Base-by-base conservation (phyloP, 2,329 filamentous ascomycete genomes). In the Fusarium caatingaense region DNA sequence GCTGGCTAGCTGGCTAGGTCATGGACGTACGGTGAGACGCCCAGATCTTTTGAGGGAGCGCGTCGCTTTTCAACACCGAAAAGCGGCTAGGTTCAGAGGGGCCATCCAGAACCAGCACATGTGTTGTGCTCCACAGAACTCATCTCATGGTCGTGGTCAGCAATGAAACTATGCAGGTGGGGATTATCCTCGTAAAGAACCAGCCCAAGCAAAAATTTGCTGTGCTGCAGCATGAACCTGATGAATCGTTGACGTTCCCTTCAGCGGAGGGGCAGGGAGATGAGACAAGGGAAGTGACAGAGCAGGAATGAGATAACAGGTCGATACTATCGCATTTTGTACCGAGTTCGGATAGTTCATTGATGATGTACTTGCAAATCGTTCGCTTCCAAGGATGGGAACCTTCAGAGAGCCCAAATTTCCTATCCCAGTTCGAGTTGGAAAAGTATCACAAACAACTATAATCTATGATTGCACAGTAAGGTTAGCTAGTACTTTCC, bases 91-190 rank as follows among this genome's bases (percentile, higher is more conserved):
- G 18, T 27, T n/a, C 23, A 51, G 49, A 51, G 48, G 49, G 23
- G 34, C 45, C 27, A 48, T 32, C 23, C 45, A 28, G n/a, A 28
- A 57, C 51, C 58, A 56, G 51, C 48, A 42, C 23, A 46, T 60
- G 47, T 59, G 64, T 30, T 49, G 54, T 69, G 54, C 60, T 61
- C 58, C 50, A 66, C 56, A 60, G 46, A 53, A 50, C 59, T 57
- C 61, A 60, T 62, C 59, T 64, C 40, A 58, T 55, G 51, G 49
- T 48, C 21, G 55, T 60, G 72, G 69, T 69, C 69, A 74, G 64
- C 59, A 67, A 70, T 57, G 61, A 59, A 61, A 68, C 61, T 46
- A 50, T 57, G n/a, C 41, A 34, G 44, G 68, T 74, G 65, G 70
- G 49, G 63, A 72, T 66, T 27, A 66, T 57, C 60, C 48, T 57